Conservation (phyloP, 2,329 filamentous ascomycete species). For the Cytospora schulzeri region DNA sequence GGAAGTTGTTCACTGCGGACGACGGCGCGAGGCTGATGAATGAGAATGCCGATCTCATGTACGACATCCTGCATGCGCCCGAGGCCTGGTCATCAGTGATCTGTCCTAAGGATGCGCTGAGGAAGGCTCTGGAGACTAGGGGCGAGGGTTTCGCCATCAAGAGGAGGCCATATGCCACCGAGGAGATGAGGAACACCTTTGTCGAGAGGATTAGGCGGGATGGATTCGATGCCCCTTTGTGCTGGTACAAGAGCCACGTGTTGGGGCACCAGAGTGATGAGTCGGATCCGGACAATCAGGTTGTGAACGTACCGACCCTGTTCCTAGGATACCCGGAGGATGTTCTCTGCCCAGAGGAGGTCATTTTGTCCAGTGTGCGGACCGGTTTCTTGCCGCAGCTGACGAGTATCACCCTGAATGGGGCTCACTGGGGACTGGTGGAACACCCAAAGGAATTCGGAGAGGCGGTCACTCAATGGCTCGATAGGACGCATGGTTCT, state of each 20-base stretch:
- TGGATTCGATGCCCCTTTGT: conserved; percentile 35
- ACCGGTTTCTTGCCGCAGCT: conserved; percentile 33
- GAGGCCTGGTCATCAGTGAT: conserved; percentile 40
- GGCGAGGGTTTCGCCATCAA: conserved; percentile 31
- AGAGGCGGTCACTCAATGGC: conserved; percentile 12
- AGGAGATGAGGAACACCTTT: conserved; percentile 33
- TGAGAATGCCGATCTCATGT: conserved; percentile 42
- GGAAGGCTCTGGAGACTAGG: conserved; percentile 31
- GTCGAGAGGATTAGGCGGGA: conserved; percentile 32
- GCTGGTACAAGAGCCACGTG: conserved; percentile 35
- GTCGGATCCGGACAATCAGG: conserved; percentile 25
- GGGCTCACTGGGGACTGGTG: conserved; percentile 37
- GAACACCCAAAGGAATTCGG: conserved; percentile 36
- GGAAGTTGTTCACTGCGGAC: conserved; percentile 46
- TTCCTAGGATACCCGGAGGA: conserved; percentile 35
- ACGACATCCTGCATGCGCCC: conserved; percentile 38
- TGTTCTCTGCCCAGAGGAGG: conserved; percentile 32
- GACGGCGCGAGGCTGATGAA: conserved; percentile 44
- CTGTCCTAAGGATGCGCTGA: conserved; percentile 40
- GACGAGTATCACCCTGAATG: conserved; percentile 32
- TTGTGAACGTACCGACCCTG: conserved; percentile 33
- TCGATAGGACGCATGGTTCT: conserved; percentile 14
- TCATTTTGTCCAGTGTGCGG: conserved; percentile 29
- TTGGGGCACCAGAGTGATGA: conserved; percentile 32
- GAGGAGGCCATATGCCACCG: conserved; percentile 34